A percentile compares a stretch with the other conserved stretches of the same genome.
Conservation (phyloP, 331 rosid species). For the Spiraea crenata region DNA sequence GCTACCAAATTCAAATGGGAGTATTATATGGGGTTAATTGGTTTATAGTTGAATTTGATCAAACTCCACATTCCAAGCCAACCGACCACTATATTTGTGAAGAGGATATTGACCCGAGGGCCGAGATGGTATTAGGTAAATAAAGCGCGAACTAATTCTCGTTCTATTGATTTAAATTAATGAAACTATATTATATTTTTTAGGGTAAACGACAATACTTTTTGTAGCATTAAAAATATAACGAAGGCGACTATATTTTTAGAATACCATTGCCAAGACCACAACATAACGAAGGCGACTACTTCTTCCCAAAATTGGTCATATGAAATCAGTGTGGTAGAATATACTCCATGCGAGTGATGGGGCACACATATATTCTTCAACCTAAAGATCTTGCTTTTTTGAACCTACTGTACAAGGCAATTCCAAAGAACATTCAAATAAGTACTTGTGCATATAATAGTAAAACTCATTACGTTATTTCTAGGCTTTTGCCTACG, state of each 20-base stretch:
- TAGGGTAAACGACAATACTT: too few relatives aligned
- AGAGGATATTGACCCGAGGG: background rate
- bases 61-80: constrained; percentile 16
- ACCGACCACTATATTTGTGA: constrained; percentile 13
- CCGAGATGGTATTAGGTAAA: background rate
- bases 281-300: too few relatives aligned
- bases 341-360: too few relatives aligned
- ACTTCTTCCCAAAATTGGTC: too few relatives aligned
- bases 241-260: too few relatives aligned
- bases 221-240: too few relatives aligned
- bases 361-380: background rate
- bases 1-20: background rate
- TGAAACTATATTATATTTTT: too few relatives aligned
- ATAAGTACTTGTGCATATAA: background rate
- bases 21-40: background rate
- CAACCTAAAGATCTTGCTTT: background rate
- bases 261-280: too few relatives aligned
- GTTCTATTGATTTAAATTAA: too few relatives aligned
- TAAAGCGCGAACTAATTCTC: too few relatives aligned
- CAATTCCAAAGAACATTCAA: background rate
- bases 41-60: background rate
- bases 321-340: too few relatives aligned
- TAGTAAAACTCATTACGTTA: background rate
- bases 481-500: background rate
- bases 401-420: too few relatives aligned